A percentile compares a stretch with the other conserved stretches of the same genome.
Conservation (phyloP, 2,329 filamentous ascomycete genomes). For the Cadophora luteo-olivacea region DNA sequence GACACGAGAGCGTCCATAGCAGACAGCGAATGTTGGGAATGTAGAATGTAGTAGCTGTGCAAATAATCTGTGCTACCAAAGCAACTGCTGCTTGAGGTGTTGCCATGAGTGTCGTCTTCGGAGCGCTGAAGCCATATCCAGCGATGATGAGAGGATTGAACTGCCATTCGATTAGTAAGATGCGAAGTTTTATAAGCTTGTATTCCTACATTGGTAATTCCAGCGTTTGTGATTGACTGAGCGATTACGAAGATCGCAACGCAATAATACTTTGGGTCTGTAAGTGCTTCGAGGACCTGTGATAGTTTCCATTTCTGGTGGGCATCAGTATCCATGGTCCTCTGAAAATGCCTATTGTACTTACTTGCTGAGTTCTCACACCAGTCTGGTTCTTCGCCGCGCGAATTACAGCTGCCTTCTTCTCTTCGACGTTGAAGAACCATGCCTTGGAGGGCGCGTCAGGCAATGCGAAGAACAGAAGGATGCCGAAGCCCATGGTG, state of each 20-base stretch:
- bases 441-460: slow-evolving; percentile 5
- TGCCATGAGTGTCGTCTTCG: background rate
- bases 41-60: background rate
- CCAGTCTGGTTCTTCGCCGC: slow-evolving; percentile 5
- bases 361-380: background rate
- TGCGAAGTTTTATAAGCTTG: background rate
- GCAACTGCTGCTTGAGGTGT: slow-evolving; percentile 8
- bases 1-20: background rate
- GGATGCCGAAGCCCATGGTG: background rate
- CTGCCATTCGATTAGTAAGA: background rate
- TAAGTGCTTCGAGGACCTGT: slow-evolving; percentile 6
- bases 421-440: slow-evolving; percentile 12
- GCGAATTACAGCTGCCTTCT: slow-evolving; percentile 6
- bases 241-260: slow-evolving; percentile 1
- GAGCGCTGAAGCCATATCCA: background rate
- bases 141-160: slow-evolving; percentile 14
- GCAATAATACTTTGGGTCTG: slow-evolving; percentile 4
- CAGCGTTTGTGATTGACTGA: slow-evolving; percentile 12
- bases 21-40: slow-evolving; percentile 11
- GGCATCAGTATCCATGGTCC: background rate
- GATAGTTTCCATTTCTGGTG: background rate
- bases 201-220: slow-evolving; percentile 1
- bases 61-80: slow-evolving; percentile 2
- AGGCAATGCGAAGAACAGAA: slow-evolving; percentile 7
- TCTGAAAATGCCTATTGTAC: background rate